Percentiles rank a stretch among this genome's conserved stretches.
Conservation (phyloP, 106 monocot genomes). For the Phalaenopsis equestris region DNA sequence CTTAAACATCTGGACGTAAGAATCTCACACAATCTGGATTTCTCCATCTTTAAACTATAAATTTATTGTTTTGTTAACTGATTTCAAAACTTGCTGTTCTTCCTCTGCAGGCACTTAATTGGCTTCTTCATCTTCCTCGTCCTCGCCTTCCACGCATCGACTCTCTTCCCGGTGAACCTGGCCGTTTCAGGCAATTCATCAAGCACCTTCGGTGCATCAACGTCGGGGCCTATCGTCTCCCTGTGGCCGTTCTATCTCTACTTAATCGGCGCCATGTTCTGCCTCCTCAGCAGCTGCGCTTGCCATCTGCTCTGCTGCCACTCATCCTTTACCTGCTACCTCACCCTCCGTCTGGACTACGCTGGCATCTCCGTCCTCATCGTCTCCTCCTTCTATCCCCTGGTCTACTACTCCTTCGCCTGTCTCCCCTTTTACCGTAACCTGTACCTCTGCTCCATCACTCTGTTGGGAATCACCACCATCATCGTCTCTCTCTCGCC, state of each 20-base stretch:
- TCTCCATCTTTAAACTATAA: too few species aligned
- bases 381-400: constrained; percentile 77
- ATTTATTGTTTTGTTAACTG: too few species aligned
- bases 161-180: constrained; percentile 16
- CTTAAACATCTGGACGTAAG: constrained; percentile 84
- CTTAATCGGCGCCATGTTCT: constrained; percentile 66
- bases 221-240: background rate
- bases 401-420: constrained; percentile 70
- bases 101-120: constrained; percentile 65
- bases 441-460: constrained; percentile 64
- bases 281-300: constrained; percentile 67
- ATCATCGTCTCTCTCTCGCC: constrained; percentile 46
- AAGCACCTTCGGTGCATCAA: background rate
- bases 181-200: constrained; percentile 1
- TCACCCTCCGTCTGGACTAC: constrained; percentile 78
- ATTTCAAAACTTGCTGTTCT: background rate
- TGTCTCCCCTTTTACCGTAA: constrained; percentile 55
- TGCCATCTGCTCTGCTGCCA: constrained; percentile 81
- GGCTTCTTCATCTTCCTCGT: constrained; percentile 72
- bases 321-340: constrained; percentile 52
- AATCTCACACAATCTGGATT: background rate
- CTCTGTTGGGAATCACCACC: constrained; percentile 45
- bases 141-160: constrained; percentile 25
- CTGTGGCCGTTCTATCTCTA: constrained; percentile 75
- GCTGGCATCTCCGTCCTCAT: constrained; percentile 60